These are phyloP conservation scores for Clonostachys rosea DNA, from an alignment of 2,329 filamentous ascomycete genomes.

Conservation along the genomic window DNA sequence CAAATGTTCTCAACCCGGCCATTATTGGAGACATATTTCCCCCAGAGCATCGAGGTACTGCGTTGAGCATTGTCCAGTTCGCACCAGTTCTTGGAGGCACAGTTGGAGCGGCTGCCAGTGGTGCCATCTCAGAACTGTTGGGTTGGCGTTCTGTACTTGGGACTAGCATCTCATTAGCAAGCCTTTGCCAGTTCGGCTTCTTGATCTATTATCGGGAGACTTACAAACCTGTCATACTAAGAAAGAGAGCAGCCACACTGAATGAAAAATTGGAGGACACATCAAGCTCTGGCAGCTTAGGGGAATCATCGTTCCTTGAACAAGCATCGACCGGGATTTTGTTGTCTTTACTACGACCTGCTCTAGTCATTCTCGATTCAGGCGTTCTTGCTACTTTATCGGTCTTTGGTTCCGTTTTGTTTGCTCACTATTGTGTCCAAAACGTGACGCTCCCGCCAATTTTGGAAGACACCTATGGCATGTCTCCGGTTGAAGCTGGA, in stretches of 20 bases:
- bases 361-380: constrained; percentile 40
- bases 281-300: too few species aligned
- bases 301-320: too few species aligned
- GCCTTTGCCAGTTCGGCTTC: constrained; percentile 43
- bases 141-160: constrained; percentile 52
- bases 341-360: constrained; percentile 37
- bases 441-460: constrained; percentile 48
- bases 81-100: constrained; percentile 54
- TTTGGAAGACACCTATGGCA: constrained; percentile 38
- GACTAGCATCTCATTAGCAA: constrained; percentile 40
- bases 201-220: constrained; percentile 52
- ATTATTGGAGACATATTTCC: constrained; percentile 60
- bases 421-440: constrained; percentile 48
- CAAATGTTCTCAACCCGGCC: constrained; percentile 59
- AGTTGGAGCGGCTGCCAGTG: constrained; percentile 49
- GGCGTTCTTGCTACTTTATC: constrained; percentile 43
- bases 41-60: constrained; percentile 49
- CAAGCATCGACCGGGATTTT: constrained; percentile 11
- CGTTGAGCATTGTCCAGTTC: constrained; percentile 52
- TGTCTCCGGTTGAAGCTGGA: constrained; percentile 46
- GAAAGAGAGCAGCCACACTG: constrained; percentile 10
- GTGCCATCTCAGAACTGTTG: constrained; percentile 44
- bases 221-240: constrained; percentile 52
- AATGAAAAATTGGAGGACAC: background rate
- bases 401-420: constrained; percentile 39